Evolutionary conservation across 176 grass and related monocot genomes (phyloP).

Genomic region (Cymbopogon citratus): DNA sequence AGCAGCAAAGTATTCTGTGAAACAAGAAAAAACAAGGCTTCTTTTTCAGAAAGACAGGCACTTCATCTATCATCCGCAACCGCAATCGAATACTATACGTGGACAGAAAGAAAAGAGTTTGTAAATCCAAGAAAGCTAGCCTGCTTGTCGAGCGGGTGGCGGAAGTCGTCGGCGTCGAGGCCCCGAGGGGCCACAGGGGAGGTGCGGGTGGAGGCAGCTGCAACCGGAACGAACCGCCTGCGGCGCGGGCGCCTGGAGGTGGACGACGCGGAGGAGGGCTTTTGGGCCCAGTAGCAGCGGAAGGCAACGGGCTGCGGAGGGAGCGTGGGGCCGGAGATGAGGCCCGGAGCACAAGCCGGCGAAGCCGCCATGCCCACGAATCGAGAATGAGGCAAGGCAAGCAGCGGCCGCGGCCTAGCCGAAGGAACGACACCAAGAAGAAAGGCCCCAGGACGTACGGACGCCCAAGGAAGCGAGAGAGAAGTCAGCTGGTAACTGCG

Average conservation of each 20-base stretch:
- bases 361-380: constrained; percentile 24
- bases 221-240: not conserved
- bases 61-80: not conserved
- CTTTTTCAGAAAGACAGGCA: not conserved
- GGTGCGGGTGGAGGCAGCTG: constrained; percentile 18
- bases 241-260: not conserved
- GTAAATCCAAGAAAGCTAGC: not conserved
- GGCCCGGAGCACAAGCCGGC: constrained; percentile 17
- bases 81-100: not conserved
- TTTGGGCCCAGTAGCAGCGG: constrained; percentile 12
- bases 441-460: not conserved
- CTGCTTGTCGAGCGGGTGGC: constrained; percentile 93
- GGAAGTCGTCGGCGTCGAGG: constrained; percentile 86
- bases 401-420: not conserved
- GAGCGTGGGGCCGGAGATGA: constrained; percentile 2
- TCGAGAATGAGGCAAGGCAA: not conserved
- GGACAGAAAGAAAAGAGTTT: not conserved
- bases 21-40: not conserved
- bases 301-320: not conserved
- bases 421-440: too few species aligned
- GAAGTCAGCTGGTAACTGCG: not conserved
- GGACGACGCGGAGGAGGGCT: not conserved
- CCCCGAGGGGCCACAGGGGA: constrained; percentile 24
- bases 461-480: not conserved
- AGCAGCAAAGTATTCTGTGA: constrained; percentile 83